These are phyloP conservation scores for Exophiala phaeomuriformis DNA, from an alignment of 2,329 filamentous ascomycete species.

Conservation along the genomic window DNA sequence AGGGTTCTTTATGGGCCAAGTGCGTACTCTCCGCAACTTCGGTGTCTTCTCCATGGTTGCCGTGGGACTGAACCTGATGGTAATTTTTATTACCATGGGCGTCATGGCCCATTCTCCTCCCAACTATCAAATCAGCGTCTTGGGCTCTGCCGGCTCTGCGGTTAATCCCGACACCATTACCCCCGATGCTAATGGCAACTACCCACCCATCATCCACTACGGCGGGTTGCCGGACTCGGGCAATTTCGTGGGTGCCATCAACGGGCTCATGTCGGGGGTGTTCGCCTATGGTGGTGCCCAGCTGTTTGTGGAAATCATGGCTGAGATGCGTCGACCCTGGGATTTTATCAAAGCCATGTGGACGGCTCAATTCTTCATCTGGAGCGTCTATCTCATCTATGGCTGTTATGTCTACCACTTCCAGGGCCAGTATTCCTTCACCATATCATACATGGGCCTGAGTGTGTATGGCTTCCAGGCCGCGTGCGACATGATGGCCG, in stretches of 20 bases:
- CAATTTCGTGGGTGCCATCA: conserved; percentile 26
- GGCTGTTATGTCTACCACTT: conserved; percentile 27
- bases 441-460: conserved; percentile 25
- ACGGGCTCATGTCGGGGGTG: conserved; percentile 29
- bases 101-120: conserved; percentile 29
- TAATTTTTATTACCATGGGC: conserved; percentile 31
- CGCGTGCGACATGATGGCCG: conserved; percentile 30
- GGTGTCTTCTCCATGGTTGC: conserved; percentile 29
- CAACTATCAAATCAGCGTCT: conserved; percentile 27
- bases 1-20: conserved; percentile 29
- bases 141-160: conserved; percentile 29
- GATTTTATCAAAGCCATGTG: conserved; percentile 25
- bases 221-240: conserved; percentile 22
- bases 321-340: conserved; percentile 29
- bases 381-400: conserved; percentile 21
- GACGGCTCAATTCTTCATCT: conserved; percentile 24
- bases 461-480: conserved; percentile 33
- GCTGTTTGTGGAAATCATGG: conserved; percentile 31
- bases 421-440: conserved; percentile 24
- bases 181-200: conserved; percentile 19
- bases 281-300: conserved; percentile 31
- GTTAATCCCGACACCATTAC: conserved; percentile 27
- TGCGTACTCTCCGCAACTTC: conserved; percentile 29
- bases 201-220: conserved; percentile 25
- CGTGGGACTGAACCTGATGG: conserved; percentile 29